Conservation (phyloP, 768 basidiomycete genomes). For the Russula brevipes region DNA sequence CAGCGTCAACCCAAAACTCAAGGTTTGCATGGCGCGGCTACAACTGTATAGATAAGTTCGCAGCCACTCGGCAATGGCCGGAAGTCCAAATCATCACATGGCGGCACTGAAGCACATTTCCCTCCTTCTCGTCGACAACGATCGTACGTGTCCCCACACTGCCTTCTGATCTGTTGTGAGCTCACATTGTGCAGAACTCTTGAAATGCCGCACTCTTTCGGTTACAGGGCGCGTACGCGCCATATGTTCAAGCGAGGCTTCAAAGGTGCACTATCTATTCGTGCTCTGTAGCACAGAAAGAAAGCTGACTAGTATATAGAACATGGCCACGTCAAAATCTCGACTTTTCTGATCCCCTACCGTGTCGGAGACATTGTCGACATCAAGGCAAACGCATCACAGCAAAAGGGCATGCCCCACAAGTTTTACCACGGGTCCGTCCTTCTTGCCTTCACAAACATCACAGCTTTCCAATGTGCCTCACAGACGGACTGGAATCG, state of each 20-base stretch:
- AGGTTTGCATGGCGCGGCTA: constrained; percentile 36
- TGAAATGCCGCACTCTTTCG: constrained; percentile 99
- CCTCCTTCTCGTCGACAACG: constrained; percentile 19
- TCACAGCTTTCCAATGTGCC: neutral
- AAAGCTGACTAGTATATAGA: constrained; percentile 42
- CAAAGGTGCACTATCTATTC: constrained; percentile 63
- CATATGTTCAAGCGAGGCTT: constrained; percentile 99
- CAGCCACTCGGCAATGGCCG: constrained; percentile 67
- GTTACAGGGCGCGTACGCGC: constrained; percentile 99
- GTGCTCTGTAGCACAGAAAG: neutral
- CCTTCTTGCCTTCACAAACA: neutral
- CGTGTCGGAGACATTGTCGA: constrained; percentile 98
- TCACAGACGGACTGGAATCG: constrained; percentile 88
- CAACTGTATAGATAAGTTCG: constrained; percentile 58
- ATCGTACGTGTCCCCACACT: constrained; percentile 37
- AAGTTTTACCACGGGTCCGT: constrained; percentile 96
- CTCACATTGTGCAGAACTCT: constrained; percentile 36
- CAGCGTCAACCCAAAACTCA: constrained; percentile 22
- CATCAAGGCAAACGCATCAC: constrained; percentile 98
- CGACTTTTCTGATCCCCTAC: constrained; percentile 92
- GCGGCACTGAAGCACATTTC: neutral
- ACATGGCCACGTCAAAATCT: constrained; percentile 83
- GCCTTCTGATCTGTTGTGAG: constrained; percentile 21
- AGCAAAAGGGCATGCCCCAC: constrained; percentile 99
- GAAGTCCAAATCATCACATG: constrained; percentile 36